Percentiles rank a stretch among this genome's conserved stretches.
Conservation (phyloP, 2,329 filamentous ascomycete species). For the Malbranchea zuffiana region DNA sequence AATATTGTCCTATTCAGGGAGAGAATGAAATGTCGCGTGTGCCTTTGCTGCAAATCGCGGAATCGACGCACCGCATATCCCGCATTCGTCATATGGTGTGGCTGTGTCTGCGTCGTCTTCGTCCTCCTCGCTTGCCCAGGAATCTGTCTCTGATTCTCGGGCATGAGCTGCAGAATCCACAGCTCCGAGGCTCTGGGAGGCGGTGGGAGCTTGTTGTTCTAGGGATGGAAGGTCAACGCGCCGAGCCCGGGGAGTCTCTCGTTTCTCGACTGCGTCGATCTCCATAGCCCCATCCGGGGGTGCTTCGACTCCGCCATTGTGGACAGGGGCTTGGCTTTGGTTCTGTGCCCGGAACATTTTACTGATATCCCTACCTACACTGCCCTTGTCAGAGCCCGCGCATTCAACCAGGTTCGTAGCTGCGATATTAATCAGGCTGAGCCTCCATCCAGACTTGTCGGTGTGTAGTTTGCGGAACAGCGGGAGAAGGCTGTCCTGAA, state of each 20-base stretch:
- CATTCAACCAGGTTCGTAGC: conserved; percentile 68
- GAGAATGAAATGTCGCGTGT: conserved; percentile 39
- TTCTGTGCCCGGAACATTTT: conserved; percentile 83
- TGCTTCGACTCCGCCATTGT: too few relatives aligned
- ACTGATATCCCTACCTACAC: conserved; percentile 63
- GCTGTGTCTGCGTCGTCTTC: conserved; percentile 25
- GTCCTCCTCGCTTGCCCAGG: conserved; percentile 28
- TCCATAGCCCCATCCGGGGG: too few relatives aligned
- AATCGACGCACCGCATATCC: conserved; percentile 36
- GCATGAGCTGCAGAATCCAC: neutral
- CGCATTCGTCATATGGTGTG: conserved; percentile 28
- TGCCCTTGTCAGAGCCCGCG: conserved; percentile 41
- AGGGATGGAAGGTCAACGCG: too few relatives aligned
- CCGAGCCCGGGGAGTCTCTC: too few relatives aligned
- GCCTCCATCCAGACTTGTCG: conserved; percentile 60
- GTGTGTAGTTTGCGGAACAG: conserved; percentile 66
- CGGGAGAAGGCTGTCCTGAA: conserved; percentile 55
- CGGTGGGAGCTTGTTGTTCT: too few relatives aligned
- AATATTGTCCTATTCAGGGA: conserved; percentile 19
- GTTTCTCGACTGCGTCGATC: too few relatives aligned
- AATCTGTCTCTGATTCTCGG: neutral
- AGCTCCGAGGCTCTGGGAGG: too few relatives aligned
- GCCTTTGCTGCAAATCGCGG: conserved; percentile 42
- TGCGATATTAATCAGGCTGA: conserved; percentile 76
- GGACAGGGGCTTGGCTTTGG: too few relatives aligned